Base-by-base conservation (phyloP, 2,329 filamentous ascomycete species). In the Teratosphaeria epicoccoides region DNA sequence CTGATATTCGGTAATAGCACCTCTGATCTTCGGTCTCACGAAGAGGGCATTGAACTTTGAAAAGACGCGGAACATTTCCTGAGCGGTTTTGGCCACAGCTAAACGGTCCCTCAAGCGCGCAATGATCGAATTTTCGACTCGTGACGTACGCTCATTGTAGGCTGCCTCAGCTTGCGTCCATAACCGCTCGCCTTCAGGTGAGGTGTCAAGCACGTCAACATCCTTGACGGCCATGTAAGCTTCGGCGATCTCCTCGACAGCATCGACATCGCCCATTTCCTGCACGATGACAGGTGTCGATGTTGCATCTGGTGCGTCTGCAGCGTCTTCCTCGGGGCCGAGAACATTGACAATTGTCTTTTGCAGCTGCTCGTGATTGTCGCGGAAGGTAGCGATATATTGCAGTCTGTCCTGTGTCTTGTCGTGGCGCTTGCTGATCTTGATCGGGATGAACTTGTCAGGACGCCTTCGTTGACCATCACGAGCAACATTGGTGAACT, bases 21-120 rank as follows among this genome's bases (percentile, higher is more conserved):
- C 90, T 59, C 93, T 85, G 71, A 99, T 97, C 77, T 98, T 98
- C n/a, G 93, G 93, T 54, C 93, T 83, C 52, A 99, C 91, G 61
- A 99, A 95, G 25, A 99, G 83, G 1, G 93, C 93, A 67, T 99
- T 99, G 79, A 99, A 99, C 68, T 97, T 97, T 49, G 93, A 97
- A 69, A 98, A 98, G 55, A 99, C 93, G 50, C 94, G 87, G 70
- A 99, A 99, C 93, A 98, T 99, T 71, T 98, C 94, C 66, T 95
- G 97, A 40, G 93, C 93, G 56, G 89, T 95, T 76, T 95, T 96
- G 11, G 93, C 91, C 6, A 89, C 95, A 12, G 90, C 93, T 51
- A 98, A 78, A 53, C 93, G 86, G 70, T 98, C 93, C 63, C 93
- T 81, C 26, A 98, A 77, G 50, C 89, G 81, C 28, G 93, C 89